Evolutionary conservation across 2,329 filamentous ascomycete species (phyloP).

Genomic region (Berkeleyomyces basicola): DNA sequence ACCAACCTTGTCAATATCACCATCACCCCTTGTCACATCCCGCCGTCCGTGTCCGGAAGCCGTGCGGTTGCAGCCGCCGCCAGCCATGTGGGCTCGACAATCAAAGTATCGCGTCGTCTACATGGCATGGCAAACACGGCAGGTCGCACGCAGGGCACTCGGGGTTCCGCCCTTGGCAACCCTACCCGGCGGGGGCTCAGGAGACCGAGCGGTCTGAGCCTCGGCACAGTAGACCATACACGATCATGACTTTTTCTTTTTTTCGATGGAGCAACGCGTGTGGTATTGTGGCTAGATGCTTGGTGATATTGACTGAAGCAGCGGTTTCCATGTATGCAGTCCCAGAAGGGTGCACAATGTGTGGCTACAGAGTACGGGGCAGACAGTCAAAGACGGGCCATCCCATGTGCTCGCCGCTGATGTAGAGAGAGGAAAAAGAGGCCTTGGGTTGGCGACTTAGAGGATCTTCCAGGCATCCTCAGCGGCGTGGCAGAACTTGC

Average conservation of each 20-base stretch:
- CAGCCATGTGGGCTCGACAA: not conserved
- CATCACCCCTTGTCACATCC: not conserved
- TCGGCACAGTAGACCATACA: not conserved
- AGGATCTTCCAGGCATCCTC: constrained; percentile 94
- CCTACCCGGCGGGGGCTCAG: not conserved
- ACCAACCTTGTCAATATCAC: not conserved
- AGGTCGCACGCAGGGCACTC: not conserved
- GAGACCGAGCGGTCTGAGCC: not conserved
- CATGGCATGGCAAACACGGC: not conserved
- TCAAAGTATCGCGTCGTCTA: not conserved
- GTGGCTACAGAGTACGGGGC: not conserved
- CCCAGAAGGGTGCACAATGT: not conserved
- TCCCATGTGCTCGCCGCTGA: not conserved
- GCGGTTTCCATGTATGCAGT: not conserved
- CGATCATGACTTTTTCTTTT: not conserved
- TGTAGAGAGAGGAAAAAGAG: not conserved
- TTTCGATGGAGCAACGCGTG: not conserved
- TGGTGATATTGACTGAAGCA: not conserved
- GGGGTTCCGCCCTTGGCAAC: not conserved
- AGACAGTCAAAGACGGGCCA: not conserved
- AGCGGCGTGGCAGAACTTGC: constrained; percentile 97
- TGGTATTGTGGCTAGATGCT: not conserved
- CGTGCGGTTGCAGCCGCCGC: not conserved
- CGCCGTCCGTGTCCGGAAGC: not conserved
- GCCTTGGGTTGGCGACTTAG: constrained; percentile 28